Evolutionary conservation across 1,284 basidiomycete species (phyloP).

Genomic region (Sphaerobolus stellatus): DNA sequence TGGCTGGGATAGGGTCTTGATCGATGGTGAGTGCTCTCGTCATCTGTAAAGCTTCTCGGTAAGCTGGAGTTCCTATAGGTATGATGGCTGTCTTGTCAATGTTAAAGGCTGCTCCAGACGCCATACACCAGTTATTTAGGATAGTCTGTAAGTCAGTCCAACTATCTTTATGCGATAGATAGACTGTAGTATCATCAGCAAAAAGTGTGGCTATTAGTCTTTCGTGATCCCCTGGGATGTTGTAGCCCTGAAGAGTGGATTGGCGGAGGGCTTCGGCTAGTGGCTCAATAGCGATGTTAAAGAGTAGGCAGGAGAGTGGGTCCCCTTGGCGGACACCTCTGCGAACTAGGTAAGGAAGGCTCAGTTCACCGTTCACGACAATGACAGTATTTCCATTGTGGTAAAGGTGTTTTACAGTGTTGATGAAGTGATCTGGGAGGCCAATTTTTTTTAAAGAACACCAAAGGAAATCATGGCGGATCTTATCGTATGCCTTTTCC

Average conservation of each 20-base stretch:
- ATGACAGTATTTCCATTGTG: background rate
- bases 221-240: constrained; percentile 22
- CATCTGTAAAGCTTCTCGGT: constrained; percentile 11
- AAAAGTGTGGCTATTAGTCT: constrained; percentile 19
- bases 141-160: constrained; percentile 19
- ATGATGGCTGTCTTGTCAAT: constrained; percentile 34
- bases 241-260: constrained; percentile 19
- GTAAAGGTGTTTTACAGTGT: background rate
- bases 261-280: constrained; percentile 19
- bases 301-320: constrained; percentile 27
- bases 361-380: background rate
- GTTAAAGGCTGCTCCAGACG: constrained; percentile 36
- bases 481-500: background rate
- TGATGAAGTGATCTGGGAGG: background rate
- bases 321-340: constrained; percentile 1
- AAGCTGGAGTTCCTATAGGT: constrained; percentile 26
- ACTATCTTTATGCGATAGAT: constrained; percentile 21
- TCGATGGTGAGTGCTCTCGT: background rate
- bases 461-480: background rate
- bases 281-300: constrained; percentile 28
- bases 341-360: background rate
- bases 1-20: background rate
- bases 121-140: constrained; percentile 31
- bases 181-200: constrained; percentile 31
- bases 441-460: background rate